Conservation (phyloP, 2,329 filamentous ascomycete genomes). For the Fusarium sp. region DNA sequence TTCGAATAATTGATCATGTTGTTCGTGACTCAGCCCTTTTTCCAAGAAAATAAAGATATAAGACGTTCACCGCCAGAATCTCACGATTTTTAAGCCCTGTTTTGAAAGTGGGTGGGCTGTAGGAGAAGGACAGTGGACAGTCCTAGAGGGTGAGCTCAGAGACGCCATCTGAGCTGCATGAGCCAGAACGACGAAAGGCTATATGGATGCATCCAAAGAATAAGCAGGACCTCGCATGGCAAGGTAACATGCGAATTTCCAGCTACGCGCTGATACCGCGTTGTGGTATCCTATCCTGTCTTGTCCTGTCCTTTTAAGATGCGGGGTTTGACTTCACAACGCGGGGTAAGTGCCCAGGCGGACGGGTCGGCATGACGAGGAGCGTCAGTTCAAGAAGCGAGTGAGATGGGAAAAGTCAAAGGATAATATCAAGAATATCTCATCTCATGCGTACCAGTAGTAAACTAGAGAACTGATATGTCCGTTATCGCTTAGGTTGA, state of each 20-base stretch:
- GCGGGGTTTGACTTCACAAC: slow-evolving; percentile 46
- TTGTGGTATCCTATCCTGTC: slow-evolving; percentile 17
- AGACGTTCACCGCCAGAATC: slow-evolving; percentile 42
- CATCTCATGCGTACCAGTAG: slow-evolving; percentile 6
- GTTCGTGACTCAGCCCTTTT: slow-evolving; percentile 10
- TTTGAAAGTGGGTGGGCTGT: slow-evolving; percentile 35
- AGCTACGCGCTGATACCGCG: slow-evolving; percentile 48
- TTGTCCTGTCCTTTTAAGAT: slow-evolving; percentile 22
- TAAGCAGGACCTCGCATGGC: slow-evolving; percentile 9
- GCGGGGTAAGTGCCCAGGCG: slow-evolving; percentile 46
- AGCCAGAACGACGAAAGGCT: slow-evolving; percentile 31
- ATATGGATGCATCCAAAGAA: slow-evolving; percentile 10
- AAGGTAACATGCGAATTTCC: slow-evolving; percentile 32
- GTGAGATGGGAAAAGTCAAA: background rate
- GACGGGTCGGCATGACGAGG: slow-evolving; percentile 42
- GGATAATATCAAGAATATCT: background rate
- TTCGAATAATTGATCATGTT: slow-evolving; percentile 2
- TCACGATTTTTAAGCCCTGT: slow-evolving; percentile 31
- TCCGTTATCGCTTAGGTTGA: slow-evolving; percentile 24
- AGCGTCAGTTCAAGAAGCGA: slow-evolving; percentile 10
- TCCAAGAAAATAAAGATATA: slow-evolving; percentile 9
- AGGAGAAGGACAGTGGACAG: slow-evolving; percentile 34
- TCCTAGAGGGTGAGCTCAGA: slow-evolving; percentile 16
- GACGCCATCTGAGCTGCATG: slow-evolving; percentile 33
- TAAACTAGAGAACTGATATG: slow-evolving; percentile 30